Conservation (phyloP, 768 basidiomycete species). For the Hericium rajendrae region DNA sequence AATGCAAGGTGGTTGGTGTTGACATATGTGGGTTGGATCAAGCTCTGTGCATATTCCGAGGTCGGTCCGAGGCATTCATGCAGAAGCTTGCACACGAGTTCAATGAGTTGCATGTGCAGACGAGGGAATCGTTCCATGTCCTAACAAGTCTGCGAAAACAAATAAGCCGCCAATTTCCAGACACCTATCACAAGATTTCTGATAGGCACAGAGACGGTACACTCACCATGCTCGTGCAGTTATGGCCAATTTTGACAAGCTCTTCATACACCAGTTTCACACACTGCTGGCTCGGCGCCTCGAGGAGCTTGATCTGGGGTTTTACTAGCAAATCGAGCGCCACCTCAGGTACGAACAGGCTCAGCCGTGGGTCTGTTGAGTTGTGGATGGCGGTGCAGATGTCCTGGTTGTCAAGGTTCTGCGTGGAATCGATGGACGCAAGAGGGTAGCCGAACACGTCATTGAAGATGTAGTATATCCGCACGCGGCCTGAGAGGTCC, state of each 20-base stretch:
- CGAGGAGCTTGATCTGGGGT: constrained; percentile 94
- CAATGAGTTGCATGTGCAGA: constrained; percentile 87
- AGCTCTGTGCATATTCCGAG: constrained; percentile 89
- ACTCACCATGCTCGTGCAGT: constrained; percentile 81
- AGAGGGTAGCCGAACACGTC: constrained; percentile 94
- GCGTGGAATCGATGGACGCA: constrained; percentile 80
- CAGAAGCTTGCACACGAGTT: constrained; percentile 92
- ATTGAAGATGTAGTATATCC: constrained; percentile 99
- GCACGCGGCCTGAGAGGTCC: constrained; percentile 93
- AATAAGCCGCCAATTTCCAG: neutral
- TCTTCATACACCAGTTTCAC: constrained; percentile 99
- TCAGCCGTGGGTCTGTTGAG: constrained; percentile 93
- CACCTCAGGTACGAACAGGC: constrained; percentile 92
- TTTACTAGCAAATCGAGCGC: constrained; percentile 96
- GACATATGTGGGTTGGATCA: constrained; percentile 98
- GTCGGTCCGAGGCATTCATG: constrained; percentile 94
- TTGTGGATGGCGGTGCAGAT: constrained; percentile 98
- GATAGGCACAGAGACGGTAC: neutral
- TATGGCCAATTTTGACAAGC: constrained; percentile 98
- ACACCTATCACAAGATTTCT: neutral
- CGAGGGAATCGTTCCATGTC: constrained; percentile 94
- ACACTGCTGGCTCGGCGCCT: constrained; percentile 89
- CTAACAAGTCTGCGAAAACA: constrained; percentile 28
- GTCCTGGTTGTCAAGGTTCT: constrained; percentile 86
- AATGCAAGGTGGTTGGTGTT: constrained; percentile 98